Percentiles rank a stretch among this genome's conserved stretches.
Conservation (phyloP, 1,139 yeast species). For the Kazachstania sp. region DNA sequence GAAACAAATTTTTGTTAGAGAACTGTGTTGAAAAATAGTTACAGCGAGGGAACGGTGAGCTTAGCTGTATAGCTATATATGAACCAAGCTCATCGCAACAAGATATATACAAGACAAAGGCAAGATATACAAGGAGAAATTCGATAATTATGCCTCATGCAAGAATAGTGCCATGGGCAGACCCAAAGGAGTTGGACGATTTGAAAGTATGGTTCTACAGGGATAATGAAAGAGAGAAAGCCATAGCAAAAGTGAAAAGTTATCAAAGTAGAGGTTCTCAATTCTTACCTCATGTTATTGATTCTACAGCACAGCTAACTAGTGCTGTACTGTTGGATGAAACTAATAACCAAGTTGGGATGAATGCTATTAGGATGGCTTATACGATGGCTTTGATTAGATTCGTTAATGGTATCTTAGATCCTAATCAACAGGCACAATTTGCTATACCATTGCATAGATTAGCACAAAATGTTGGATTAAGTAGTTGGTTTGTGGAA, state of each 20-base stretch:
- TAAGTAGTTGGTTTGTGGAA: slow-evolving; percentile 85
- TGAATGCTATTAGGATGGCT: slow-evolving; percentile 14
- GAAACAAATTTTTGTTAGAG: background rate
- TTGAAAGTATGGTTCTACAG: slow-evolving; percentile 55
- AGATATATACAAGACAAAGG: too few relatives aligned
- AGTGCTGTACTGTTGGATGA: slow-evolving; percentile 46
- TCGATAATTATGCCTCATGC: slow-evolving; percentile 31
- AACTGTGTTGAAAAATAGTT: background rate
- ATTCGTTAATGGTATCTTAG: slow-evolving; percentile 86
- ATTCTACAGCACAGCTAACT: slow-evolving; percentile 56
- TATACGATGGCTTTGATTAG: slow-evolving; percentile 65
- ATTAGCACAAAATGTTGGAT: slow-evolving; percentile 56
- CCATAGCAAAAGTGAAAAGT: slow-evolving; percentile 52
- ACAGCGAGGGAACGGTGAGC: too few relatives aligned
- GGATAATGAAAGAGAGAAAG: slow-evolving; percentile 35
- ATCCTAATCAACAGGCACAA: slow-evolving; percentile 73
- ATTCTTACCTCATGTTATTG: slow-evolving; percentile 67
- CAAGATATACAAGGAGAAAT: background rate
- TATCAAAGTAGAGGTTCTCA: slow-evolving; percentile 55
- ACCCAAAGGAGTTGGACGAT: slow-evolving; percentile 41
- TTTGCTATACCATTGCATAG: slow-evolving; percentile 73
- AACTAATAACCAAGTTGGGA: slow-evolving; percentile 7
- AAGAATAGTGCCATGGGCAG: slow-evolving; percentile 49
- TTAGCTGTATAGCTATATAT: too few relatives aligned
- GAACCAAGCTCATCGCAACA: too few relatives aligned